phyloP scores from a whole-genome alignment of 768 basidiomycete genomes.

The Boletus eberwhitei region DNA sequence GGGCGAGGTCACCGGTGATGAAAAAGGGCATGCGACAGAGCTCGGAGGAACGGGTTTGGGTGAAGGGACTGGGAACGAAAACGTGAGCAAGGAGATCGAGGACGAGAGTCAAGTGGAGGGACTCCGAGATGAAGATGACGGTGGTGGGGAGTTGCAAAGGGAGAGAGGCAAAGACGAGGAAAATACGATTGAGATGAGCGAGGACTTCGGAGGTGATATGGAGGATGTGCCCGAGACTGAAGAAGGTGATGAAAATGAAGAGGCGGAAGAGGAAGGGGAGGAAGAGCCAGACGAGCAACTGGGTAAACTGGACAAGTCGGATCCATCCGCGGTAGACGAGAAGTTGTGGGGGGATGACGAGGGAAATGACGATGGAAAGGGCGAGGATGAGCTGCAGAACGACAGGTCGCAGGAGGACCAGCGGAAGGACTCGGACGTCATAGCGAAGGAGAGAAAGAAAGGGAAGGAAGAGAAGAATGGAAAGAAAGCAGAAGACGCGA shows the following conservation, averaged over 20 bases:
- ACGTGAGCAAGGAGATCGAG: slow-evolving; percentile 92
- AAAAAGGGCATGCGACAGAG: slow-evolving; percentile 36
- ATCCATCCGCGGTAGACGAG: slow-evolving; percentile 87
- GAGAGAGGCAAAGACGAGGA: slow-evolving; percentile 53
- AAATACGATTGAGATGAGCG: slow-evolving; percentile 86
- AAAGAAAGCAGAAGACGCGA: slow-evolving; percentile 29
- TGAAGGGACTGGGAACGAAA: slow-evolving; percentile 77
- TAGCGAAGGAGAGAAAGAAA: slow-evolving; percentile 69
- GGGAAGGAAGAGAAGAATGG: slow-evolving; percentile 32
- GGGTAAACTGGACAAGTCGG: slow-evolving; percentile 76
- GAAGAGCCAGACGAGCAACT: slow-evolving; percentile 75
- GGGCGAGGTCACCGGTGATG: slow-evolving; percentile 45
- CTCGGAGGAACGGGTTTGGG: slow-evolving; percentile 85
- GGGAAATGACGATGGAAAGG: slow-evolving; percentile 47
- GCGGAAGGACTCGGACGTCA: slow-evolving; percentile 59
- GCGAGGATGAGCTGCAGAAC: slow-evolving; percentile 54
- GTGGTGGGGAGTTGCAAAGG: slow-evolving; percentile 26
- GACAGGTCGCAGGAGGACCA: slow-evolving; percentile 52
- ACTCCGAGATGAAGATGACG: slow-evolving; percentile 63
- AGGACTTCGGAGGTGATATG: slow-evolving; percentile 84
- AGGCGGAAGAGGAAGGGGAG: slow-evolving; percentile 50
- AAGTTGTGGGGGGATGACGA: slow-evolving; percentile 94
- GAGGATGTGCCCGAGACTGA: slow-evolving; percentile 71
- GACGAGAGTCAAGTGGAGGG: slow-evolving; percentile 98
- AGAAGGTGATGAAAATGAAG: slow-evolving; percentile 41